Percentiles rank a stretch among this genome's conserved stretches.
Evolutionary conservation across 257 asterid species (phyloP).

Genomic region (Petrea volubilis): DNA sequence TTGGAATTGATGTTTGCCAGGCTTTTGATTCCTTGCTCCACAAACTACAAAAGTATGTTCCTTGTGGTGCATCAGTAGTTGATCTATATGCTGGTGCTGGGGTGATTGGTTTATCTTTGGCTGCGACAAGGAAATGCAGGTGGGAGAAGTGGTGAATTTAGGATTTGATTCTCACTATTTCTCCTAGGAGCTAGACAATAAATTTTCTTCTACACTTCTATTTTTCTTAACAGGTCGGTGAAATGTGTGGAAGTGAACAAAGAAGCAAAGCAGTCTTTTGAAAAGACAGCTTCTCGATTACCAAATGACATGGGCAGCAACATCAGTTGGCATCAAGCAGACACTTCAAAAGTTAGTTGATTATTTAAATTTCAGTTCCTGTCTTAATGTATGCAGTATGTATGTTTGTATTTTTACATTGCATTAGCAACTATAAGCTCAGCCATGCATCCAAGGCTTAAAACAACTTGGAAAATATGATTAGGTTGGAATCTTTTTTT

Average conservation of each 20-base stretch:
- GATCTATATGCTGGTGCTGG: conserved; percentile 99
- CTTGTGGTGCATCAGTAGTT: conserved; percentile 81
- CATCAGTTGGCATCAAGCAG: conserved; percentile 98
- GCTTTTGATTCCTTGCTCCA: conserved; percentile 87
- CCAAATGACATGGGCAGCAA: conserved; percentile 52
- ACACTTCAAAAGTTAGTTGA: conserved; percentile 67
- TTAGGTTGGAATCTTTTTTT: not conserved
- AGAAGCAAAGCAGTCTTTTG: conserved; percentile 81
- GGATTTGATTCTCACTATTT: conserved; percentile 15
- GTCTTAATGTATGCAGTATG: conserved; percentile 4
- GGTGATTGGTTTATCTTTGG: conserved; percentile 91
- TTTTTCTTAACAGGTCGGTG: conserved; percentile 61
- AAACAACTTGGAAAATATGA: not conserved
- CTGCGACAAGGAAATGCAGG: conserved; percentile 87
- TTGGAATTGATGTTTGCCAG: conserved; percentile 41
- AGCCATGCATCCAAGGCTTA: not conserved
- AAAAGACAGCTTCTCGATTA: conserved; percentile 83
- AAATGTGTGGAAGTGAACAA: conserved; percentile 94
- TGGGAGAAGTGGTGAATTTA: conserved; percentile 26
- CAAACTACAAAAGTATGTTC: conserved; percentile 76
- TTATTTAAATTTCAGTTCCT: conserved; percentile 9
- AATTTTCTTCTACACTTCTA: not conserved
- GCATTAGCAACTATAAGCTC: conserved; percentile 9
- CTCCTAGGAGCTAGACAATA: not conserved
- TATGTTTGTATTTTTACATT: not conserved